Evolutionary conservation across 441 rosid genomes (phyloP).

Genomic region (Daphne laureola): DNA sequence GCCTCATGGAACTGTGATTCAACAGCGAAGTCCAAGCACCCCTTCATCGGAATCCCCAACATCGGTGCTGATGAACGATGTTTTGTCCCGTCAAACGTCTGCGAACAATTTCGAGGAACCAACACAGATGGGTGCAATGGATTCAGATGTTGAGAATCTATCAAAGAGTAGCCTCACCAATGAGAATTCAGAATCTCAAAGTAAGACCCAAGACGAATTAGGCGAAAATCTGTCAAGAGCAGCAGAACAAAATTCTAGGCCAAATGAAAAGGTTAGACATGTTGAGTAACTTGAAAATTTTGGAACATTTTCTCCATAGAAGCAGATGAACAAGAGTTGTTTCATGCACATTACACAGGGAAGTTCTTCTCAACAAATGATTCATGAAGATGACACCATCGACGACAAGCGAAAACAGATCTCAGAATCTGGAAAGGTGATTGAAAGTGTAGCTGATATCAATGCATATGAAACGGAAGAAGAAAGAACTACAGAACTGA

Average conservation of each 20-base stretch:
- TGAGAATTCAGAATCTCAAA: constrained; percentile 14
- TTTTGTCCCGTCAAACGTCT: constrained; percentile 12
- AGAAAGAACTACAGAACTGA: constrained; percentile 5
- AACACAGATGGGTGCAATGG: constrained; percentile 18
- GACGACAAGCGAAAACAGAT: constrained; percentile 11
- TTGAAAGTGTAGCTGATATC: constrained; percentile 10
- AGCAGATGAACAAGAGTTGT: not conserved
- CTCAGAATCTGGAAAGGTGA: constrained; percentile 8
- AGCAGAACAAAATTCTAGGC: constrained; percentile 9
- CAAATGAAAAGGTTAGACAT: constrained; percentile 17
- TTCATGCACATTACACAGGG: constrained; percentile 20
- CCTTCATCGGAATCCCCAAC: constrained; percentile 34
- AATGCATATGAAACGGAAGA: constrained; percentile 15
- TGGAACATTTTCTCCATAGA: not conserved
- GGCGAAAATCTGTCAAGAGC: constrained; percentile 11
- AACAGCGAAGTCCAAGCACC: constrained; percentile 22
- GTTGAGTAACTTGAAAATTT: not conserved
- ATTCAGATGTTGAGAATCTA: constrained; percentile 13
- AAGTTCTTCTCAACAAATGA: constrained; percentile 13
- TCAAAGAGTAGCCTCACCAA: constrained; percentile 9
- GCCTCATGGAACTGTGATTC: constrained; percentile 19
- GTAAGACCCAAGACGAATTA: constrained; percentile 12
- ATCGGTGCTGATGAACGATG: constrained; percentile 32
- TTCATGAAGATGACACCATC: constrained; percentile 7
- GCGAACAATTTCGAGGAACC: constrained; percentile 19